phyloP scores from a whole-genome alignment of 2,329 filamentous ascomycete genomes.

The Zalaria sp. region DNA sequence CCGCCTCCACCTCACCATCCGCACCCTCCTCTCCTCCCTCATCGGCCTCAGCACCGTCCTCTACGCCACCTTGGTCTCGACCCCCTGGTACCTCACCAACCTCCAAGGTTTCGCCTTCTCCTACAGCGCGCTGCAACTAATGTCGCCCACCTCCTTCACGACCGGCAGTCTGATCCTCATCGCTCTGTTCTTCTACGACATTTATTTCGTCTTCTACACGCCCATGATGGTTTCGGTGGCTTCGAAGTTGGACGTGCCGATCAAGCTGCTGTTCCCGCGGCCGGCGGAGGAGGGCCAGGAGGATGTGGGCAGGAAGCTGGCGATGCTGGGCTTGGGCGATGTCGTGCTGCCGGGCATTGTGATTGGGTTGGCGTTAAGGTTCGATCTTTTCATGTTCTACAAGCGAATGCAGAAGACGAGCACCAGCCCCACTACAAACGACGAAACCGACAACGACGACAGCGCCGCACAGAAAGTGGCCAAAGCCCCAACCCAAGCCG shows the following conservation, averaged over 20 bases:
- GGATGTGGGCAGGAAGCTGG: constrained; percentile 25
- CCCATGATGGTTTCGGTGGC: constrained; percentile 81
- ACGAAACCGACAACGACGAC: constrained; percentile 15
- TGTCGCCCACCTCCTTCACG: constrained; percentile 78
- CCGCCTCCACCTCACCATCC: constrained; percentile 38
- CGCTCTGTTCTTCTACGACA: constrained; percentile 86
- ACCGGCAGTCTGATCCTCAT: constrained; percentile 66
- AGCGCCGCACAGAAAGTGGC: constrained; percentile 9
- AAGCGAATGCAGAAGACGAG: constrained; percentile 43
- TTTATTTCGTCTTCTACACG: constrained; percentile 83
- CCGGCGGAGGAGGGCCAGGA: constrained; percentile 36
- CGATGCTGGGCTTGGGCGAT: constrained; percentile 89
- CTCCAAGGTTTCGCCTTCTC: constrained; percentile 76
- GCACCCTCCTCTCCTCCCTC: constrained; percentile 42
- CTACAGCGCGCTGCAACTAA: constrained; percentile 65
- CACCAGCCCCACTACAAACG: constrained; percentile 25
- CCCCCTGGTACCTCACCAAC: constrained; percentile 65
- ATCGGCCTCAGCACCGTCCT: constrained; percentile 40
- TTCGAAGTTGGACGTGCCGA: constrained; percentile 76
- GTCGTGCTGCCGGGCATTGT: constrained; percentile 87
- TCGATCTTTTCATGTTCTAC: constrained; percentile 80
- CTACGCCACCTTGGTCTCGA: constrained; percentile 50
- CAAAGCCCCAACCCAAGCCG: not conserved
- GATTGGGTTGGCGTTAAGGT: constrained; percentile 76
- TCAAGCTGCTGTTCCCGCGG: constrained; percentile 77